Conservation (phyloP, 306 rosid species). For the Vigna nakashimae region DNA sequence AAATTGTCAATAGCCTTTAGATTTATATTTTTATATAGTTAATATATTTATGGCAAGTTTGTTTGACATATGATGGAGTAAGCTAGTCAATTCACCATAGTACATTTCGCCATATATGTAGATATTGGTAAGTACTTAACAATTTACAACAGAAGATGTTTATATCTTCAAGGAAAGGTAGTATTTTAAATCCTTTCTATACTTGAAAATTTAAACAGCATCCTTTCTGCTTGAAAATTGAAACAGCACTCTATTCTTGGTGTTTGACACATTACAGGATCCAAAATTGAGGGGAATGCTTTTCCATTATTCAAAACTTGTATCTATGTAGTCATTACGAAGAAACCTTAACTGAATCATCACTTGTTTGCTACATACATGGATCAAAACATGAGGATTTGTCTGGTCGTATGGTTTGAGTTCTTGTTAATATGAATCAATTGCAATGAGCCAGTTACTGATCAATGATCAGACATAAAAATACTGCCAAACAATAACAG, state of each 20-base stretch:
- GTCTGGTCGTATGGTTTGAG: not conserved
- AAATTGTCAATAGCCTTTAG: not conserved
- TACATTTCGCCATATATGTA: not conserved
- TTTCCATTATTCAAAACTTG: not conserved
- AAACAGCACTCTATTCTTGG: slow-evolving; percentile 17
- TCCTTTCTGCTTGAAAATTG: slow-evolving; percentile 26
- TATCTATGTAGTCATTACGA: not conserved
- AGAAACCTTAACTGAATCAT: slow-evolving; percentile 4
- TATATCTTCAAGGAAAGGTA: slow-evolving; percentile 28
- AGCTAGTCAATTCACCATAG: slow-evolving; percentile 5
- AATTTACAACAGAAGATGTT: slow-evolving; percentile 26
- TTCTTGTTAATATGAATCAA: not conserved
- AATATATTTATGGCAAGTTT: not conserved
- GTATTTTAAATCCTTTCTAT: slow-evolving; percentile 13
- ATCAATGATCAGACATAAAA: not conserved
- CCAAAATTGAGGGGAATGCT: not conserved
- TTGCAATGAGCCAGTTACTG: not conserved
- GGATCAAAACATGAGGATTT: not conserved
- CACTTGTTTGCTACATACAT: not conserved
- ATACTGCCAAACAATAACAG: not conserved
- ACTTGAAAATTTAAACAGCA: slow-evolving; percentile 12
- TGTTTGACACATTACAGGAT: slow-evolving; percentile 35
- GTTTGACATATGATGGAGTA: not conserved
- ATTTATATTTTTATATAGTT: not conserved
- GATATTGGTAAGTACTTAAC: not conserved